phyloP scores from a whole-genome alignment of 495 filamentous ascomycete species.

The Neurospora pannonica region DNA sequence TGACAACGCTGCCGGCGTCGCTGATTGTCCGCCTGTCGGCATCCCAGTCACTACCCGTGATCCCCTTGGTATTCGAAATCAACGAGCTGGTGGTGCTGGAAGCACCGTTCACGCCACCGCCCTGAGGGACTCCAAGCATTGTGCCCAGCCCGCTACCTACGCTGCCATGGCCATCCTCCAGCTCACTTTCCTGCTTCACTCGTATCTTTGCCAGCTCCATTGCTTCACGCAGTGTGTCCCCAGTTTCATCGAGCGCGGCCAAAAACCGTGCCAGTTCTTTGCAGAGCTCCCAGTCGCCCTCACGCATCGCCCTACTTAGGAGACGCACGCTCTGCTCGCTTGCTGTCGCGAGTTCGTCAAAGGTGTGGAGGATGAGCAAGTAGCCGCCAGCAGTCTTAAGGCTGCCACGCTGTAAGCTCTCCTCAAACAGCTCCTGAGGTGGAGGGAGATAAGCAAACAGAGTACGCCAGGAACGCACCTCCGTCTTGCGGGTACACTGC shows the following conservation, averaged over 20 bases:
- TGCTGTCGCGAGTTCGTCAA: constrained; percentile 71
- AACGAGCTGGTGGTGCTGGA: constrained; percentile 4
- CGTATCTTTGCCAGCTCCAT: constrained; percentile 60
- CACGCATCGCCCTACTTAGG: constrained; percentile 69
- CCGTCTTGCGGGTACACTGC: constrained; percentile 95
- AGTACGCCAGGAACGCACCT: constrained; percentile 89
- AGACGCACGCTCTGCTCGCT: constrained; percentile 77
- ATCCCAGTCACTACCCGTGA: constrained; percentile 20
- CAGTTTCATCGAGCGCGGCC: constrained; percentile 80
- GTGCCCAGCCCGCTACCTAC: constrained; percentile 35
- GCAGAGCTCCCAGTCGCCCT: constrained; percentile 92
- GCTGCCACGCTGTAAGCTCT: constrained; percentile 70
- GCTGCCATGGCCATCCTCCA: constrained; percentile 18
- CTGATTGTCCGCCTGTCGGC: constrained; percentile 17
- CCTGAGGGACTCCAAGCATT: constrained; percentile 40
- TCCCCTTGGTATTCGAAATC: constrained; percentile 4
- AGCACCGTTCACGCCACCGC: constrained; percentile 21
- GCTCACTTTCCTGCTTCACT: constrained; percentile 28
- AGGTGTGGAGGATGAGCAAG: constrained; percentile 86
- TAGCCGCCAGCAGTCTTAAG: constrained; percentile 96
- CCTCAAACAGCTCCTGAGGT: constrained; percentile 84
- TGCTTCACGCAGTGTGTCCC: constrained; percentile 69
- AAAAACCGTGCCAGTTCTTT: constrained; percentile 90
- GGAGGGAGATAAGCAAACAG: constrained; percentile 84
- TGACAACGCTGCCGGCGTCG: constrained; percentile 20